These are phyloP conservation scores for Microglena sp. DNA, from an alignment of 139 green algal species.

Conservation along the genomic window DNA sequence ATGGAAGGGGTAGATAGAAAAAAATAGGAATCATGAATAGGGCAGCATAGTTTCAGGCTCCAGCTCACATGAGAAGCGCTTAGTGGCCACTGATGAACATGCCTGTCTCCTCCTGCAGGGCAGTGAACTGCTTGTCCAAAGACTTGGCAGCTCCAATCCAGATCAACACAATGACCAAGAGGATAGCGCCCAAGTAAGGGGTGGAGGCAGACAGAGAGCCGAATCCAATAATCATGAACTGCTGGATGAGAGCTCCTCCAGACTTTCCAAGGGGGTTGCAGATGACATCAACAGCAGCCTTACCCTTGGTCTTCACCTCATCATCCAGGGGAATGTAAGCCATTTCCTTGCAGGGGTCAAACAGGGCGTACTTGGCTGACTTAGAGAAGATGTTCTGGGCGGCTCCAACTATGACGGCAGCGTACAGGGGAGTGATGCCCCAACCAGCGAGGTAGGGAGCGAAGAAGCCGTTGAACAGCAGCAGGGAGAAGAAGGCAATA, in stretches of 20 bases:
- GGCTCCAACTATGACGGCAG: slow-evolving; percentile 91
- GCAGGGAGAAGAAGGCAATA: slow-evolving; percentile 91
- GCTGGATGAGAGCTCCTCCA: slow-evolving; percentile 95
- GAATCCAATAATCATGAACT: slow-evolving; percentile 95
- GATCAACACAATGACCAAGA: slow-evolving; percentile 76
- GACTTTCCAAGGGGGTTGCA: slow-evolving; percentile 99
- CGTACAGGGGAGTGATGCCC: slow-evolving; percentile 88
- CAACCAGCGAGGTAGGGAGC: slow-evolving; percentile 66
- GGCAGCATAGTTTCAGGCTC: too few species aligned
- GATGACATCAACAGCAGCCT: slow-evolving; percentile 98
- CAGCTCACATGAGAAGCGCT: too few species aligned
- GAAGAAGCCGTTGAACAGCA: slow-evolving; percentile 70
- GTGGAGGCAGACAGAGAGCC: slow-evolving; percentile 92
- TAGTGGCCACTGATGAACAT: too few species aligned
- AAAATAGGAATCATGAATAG: too few species aligned
- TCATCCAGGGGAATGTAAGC: slow-evolving; percentile 97
- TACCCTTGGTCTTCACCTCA: slow-evolving; percentile 91
- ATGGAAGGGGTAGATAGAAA: too few species aligned
- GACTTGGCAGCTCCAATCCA: slow-evolving; percentile 83
- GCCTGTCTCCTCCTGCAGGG: too few species aligned
- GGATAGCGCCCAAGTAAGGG: slow-evolving; percentile 90
- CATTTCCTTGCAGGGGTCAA: slow-evolving; percentile 99
- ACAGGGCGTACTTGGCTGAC: slow-evolving; percentile 95
- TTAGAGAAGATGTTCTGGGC: slow-evolving; percentile 98
- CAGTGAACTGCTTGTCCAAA: slow-evolving; percentile 74